Evolutionary conservation across 2,329 filamentous ascomycete genomes (phyloP).

Genomic region (Huntiella bhutanensis): DNA sequence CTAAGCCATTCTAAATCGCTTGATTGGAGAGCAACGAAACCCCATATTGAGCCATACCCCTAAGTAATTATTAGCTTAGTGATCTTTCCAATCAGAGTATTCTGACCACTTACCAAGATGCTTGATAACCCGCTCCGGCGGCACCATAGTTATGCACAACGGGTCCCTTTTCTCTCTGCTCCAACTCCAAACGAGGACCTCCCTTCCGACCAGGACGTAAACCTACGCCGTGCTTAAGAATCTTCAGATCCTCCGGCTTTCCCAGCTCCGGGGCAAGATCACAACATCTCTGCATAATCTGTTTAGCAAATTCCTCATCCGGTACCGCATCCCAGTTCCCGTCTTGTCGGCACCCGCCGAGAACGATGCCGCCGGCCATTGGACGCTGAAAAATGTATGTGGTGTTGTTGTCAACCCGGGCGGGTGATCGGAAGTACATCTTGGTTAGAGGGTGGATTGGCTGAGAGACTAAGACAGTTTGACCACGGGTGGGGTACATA

Average conservation of each 20-base stretch:
- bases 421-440: conserved; percentile 25
- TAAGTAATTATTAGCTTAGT: conserved; percentile 15
- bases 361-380: conserved; percentile 18
- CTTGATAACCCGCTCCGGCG: conserved; percentile 16
- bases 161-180: conserved; percentile 12
- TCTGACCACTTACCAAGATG: conserved; percentile 13
- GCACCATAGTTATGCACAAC: conserved; percentile 17
- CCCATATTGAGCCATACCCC: conserved; percentile 11
- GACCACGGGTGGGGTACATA: conserved; percentile 39
- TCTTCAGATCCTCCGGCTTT: conserved; percentile 17
- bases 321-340: conserved; percentile 18
- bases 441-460: conserved; percentile 19
- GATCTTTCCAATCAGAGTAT: not conserved
- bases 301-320: conserved; percentile 17
- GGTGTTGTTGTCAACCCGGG: conserved; percentile 22
- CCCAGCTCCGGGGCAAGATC: conserved; percentile 19
- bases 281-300: conserved; percentile 19
- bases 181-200: conserved; percentile 18
- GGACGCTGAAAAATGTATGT: conserved; percentile 27
- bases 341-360: conserved; percentile 19
- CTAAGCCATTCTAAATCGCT: not conserved
- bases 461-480: conserved; percentile 20
- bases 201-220: conserved; percentile 16
- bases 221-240: conserved; percentile 19
- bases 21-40: not conserved